A percentile compares a stretch with the other conserved stretches of the same genome.
These are phyloP conservation scores for Biscogniauxia sp. DNA, from an alignment of 2,329 filamentous ascomycete genomes.

Conservation along the genomic window DNA sequence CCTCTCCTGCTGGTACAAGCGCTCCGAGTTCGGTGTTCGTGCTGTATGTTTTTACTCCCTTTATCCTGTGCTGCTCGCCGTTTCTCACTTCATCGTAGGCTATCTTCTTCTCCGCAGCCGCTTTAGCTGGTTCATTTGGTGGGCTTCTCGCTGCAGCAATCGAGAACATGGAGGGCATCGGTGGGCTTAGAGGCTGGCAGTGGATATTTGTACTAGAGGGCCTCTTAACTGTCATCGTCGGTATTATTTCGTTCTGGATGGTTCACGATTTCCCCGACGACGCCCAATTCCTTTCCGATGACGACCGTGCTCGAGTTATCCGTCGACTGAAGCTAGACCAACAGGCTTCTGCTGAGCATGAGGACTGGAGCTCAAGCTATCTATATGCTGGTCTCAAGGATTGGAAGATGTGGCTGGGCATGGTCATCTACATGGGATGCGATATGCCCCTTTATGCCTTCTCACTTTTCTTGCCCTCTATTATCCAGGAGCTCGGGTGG, in stretches of 20 bases:
- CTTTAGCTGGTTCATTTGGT: conserved; percentile 75
- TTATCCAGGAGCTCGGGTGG: conserved; percentile 58
- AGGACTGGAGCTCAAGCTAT: conserved; percentile 71
- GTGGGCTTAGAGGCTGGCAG: conserved; percentile 55
- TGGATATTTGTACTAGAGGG: conserved; percentile 73
- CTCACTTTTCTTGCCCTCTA: conserved; percentile 75
- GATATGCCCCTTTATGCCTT: conserved; percentile 74
- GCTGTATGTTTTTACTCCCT: conserved; percentile 39
- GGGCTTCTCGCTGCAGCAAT: conserved; percentile 72
- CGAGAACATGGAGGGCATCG: conserved; percentile 64
- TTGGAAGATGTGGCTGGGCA: conserved; percentile 79
- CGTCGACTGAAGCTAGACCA: conserved; percentile 67
- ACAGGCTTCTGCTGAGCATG: conserved; percentile 71
- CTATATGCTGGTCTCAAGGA: conserved; percentile 72
- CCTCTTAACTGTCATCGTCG: conserved; percentile 66
- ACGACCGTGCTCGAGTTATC: conserved; percentile 71
- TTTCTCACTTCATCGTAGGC: conserved; percentile 39
- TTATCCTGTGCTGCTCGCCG: not conserved
- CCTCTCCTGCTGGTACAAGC: conserved; percentile 79
- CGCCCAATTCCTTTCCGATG: conserved; percentile 67
- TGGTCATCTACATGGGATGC: conserved; percentile 75
- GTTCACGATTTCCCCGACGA: conserved; percentile 81
- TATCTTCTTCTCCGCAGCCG: conserved; percentile 81
- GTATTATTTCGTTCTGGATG: conserved; percentile 69
- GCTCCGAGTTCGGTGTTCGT: conserved; percentile 75